Base-by-base conservation (phyloP, 2,329 filamentous ascomycete genomes). In the Aschersonia sp. region DNA sequence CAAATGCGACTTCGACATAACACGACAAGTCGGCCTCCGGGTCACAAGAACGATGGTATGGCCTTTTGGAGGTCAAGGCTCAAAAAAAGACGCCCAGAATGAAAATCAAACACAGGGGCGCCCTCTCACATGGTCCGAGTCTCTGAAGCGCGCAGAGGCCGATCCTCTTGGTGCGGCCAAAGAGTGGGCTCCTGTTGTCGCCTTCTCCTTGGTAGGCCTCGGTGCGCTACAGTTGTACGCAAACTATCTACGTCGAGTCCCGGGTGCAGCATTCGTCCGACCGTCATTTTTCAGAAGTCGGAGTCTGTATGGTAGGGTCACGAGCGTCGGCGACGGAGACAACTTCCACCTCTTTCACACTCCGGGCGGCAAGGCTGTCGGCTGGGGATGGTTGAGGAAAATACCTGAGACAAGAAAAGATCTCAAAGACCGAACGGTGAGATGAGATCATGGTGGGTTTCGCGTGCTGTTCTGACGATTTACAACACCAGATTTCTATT, bases 271-370 rank as follows among this genome's bases (percentile, higher is more conserved):
- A 30, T 76, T 89, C 60, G 84, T 98, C 55, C 79, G 80, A 45
- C 84, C 87, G 2, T 70, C 72, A 9, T 84, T 82, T 60, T 91
- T 91, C 61, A 79, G 85, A 44, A 80, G 72, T 51, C 76, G 85
- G 56, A 89, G 79, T 55, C 61, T 98, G 42, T 84, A 91, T 56
- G 92, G 92, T 10, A 77, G 77, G 52, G 92, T 97, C 42, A 96
- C 91, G 9, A 89, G 85, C 56, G 92, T 98, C 30, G 92, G 94
- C 42, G 92, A 98, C 72, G 94, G 89, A 4, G 92, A 98, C 65
- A 91, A 91, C 61, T 96, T 98, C 63, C 84, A 92, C 56, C 64
- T 98, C 45, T 98, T 84, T 62, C 92, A 98, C 64, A 97, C 89
- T 0, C 92, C 92, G 0, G 91, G 91, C n/a, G 92, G 92, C 9